These are phyloP conservation scores for Calophaca sinica DNA, from an alignment of 306 rosid genomes.

Conservation along the genomic window DNA sequence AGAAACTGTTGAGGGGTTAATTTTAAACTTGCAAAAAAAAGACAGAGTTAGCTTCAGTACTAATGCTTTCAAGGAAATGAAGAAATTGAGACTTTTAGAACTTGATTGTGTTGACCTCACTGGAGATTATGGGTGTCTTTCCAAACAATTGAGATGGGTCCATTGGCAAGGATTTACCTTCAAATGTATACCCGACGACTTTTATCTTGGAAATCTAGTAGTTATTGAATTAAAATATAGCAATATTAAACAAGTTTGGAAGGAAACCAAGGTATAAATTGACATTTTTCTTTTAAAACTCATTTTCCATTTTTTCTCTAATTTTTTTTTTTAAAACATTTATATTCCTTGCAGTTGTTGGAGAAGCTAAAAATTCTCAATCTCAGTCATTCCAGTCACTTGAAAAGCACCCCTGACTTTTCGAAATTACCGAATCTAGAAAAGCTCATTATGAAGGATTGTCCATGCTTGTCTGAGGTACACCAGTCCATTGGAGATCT, in stretches of 20 bases:
- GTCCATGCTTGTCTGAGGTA: conserved; percentile 38
- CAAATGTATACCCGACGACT: conserved; percentile 37
- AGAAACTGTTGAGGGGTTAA: conserved; percentile 27
- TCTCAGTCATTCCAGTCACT: conserved; percentile 36
- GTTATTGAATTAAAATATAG: conserved; percentile 48
- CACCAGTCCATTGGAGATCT: conserved; percentile 50
- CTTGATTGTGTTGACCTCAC: conserved; percentile 32
- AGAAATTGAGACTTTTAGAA: conserved; percentile 51
- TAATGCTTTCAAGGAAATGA: conserved; percentile 49
- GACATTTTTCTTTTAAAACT: neutral
- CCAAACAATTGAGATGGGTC: conserved; percentile 46
- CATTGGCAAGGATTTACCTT: conserved; percentile 49
- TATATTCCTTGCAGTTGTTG: conserved; percentile 10
- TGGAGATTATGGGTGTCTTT: conserved; percentile 47
- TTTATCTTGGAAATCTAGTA: conserved; percentile 40
- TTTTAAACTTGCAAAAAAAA: neutral
- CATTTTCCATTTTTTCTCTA: neutral
- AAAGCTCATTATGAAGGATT: conserved; percentile 31
- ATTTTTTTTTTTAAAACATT: neutral
- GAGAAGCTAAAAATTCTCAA: conserved; percentile 44
- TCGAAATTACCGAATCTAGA: conserved; percentile 49
- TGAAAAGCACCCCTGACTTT: conserved; percentile 49
- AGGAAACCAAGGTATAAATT: conserved; percentile 49
- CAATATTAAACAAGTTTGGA: conserved; percentile 43
- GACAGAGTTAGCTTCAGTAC: neutral